Evolutionary conservation across 345 rosid genomes (phyloP), one percentile per base, ranked within the genome.

Genomic region (Nasturtium officinale): DNA sequence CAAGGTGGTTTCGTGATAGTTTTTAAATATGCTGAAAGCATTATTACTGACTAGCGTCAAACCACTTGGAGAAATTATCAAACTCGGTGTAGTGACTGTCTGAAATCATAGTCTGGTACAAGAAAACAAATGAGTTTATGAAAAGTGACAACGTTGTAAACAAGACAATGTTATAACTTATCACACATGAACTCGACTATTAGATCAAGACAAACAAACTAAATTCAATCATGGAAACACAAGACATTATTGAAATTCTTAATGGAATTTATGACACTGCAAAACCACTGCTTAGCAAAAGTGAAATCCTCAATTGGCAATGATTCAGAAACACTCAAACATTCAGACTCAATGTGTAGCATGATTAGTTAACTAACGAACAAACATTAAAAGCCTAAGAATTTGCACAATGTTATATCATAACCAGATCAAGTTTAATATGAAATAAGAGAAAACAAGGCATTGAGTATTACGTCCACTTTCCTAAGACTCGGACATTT

Each of bases 401-500:
- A 20, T 18, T 33, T 33, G 11, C 2, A 2, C 25, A 23, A n/a
- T 17, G n/a, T 6, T 21, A 45, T 10, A 25, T 48, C 30, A 35
- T 29, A n/a, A 38, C 52, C n/a, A 61, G 28, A 61, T 33, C 6
- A 16, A 35, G 9, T 13, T 37, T 4, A 3, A 33, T 2, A 45
- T 5, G 0, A 23, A 56, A 21, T 23, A 23, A 66, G 10, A 10
- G 11, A 58, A 66, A 37, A 0, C 7, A 46, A 66, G 11, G 54
- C 0, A 10, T 10, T 9, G 28, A 54, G 67, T 23, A 5, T 51
- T 87, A 95, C 98, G 83, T 9, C 98, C 98, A 0, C 96, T 93
- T 17, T 98, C 99, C 98, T 98, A 96, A 0, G 98, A 92, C 72
- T 96, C 98, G 25, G 99, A 96, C 97, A 0, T 29, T 28, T 70